Evolutionary conservation across 2,329 filamentous ascomycete genomes (phyloP), one percentile per base, ranked within the genome.

Genomic region (Coniosporium tulheliwenetii): DNA sequence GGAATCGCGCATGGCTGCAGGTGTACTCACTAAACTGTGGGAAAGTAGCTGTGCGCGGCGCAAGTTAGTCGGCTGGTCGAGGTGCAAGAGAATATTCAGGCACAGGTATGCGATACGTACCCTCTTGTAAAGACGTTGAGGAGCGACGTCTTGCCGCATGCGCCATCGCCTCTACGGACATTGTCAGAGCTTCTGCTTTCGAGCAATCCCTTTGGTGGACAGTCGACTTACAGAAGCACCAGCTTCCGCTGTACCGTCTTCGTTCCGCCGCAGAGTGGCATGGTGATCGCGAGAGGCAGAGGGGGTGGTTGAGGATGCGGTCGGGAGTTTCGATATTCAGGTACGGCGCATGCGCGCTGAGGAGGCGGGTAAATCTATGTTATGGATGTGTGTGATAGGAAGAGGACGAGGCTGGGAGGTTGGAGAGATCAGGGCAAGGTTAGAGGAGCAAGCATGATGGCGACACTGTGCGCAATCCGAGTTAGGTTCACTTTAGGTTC

Each of bases 71-170:
- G 19, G 19, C 19, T 26, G 47, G 40, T 47, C 36, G 46, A 39
- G 43, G 39, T 31, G 37, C 31, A 37, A 38, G 13, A 47, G 36
- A 57, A 50, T 46, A 33, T 37, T 36, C 36, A 19, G 29, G 14
- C 30, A 29, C 36, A 38, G 37, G 38, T 36, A 45, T 35, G 34
- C 40, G 38, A 44, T 41, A 67, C 77, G 52, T 67, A 93, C 82
- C 89, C 89, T 81, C 89, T 79, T 51, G 91, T 98, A 66, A 98
- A 98, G 61, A 98, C 91, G 61, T 98, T 98, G 54, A 98, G 67
- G 56, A 96, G 66, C 48, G 87, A 95, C 41, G 91, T 98, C 73
- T 98, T 98, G 58, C 89, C 89, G 63, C 83, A 93, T 52, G 89
- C 89, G 71, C 89, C 89, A 60, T 96, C 89, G 54, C 89, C 89